Conservation (phyloP, 2,329 filamentous ascomycete species). For the Cucurbitaria berberidis region DNA sequence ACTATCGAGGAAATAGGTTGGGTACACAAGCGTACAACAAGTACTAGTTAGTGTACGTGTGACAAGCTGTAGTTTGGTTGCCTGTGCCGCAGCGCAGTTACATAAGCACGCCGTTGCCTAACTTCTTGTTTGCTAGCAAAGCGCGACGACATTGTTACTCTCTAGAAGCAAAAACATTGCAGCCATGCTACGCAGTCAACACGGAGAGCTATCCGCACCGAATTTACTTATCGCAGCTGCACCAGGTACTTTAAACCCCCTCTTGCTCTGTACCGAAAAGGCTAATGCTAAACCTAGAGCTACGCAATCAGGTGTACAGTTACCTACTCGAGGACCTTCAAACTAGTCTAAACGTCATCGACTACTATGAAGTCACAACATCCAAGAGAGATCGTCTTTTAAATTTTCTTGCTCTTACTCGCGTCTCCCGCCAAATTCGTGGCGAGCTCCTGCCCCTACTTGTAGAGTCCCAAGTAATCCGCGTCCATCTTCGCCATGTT, state of each 20-base stretch:
- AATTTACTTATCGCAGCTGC: neutral
- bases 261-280: neutral
- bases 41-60: too few relatives aligned
- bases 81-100: too few relatives aligned
- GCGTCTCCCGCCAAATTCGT: neutral
- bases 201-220: neutral
- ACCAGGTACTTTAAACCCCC: neutral
- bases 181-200: neutral
- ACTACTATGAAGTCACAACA: neutral
- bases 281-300: neutral
- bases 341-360: neutral
- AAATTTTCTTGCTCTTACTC: neutral
- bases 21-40: too few relatives aligned
- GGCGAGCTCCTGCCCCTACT: neutral
- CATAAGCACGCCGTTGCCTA: too few relatives aligned
- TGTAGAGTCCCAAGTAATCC: neutral
- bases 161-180: neutral
- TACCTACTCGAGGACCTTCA: neutral
- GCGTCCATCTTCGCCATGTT: neutral
- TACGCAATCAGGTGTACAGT: neutral
- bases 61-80: too few relatives aligned
- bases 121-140: too few relatives aligned
- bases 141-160: neutral
- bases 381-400: neutral
- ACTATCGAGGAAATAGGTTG: too few relatives aligned